Evolutionary conservation across 2,329 filamentous ascomycete species (phyloP), one percentile per base, ranked within the genome.

Genomic region (Tolypocladium tundrense): DNA sequence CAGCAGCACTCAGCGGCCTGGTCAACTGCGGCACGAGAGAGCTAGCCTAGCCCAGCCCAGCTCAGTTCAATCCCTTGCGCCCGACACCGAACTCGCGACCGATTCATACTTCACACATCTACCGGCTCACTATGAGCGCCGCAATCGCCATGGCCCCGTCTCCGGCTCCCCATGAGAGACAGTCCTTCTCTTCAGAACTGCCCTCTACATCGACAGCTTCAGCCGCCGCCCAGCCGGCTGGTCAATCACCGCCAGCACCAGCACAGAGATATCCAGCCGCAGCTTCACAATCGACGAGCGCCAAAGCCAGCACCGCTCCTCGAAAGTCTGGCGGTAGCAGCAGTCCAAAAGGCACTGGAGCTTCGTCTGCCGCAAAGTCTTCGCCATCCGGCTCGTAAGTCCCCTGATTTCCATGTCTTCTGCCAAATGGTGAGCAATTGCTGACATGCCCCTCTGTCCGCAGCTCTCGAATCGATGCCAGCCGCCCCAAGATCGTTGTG

Each of bases 401-500:
- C 53, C 58, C 58, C 54, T 50, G 61, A 51, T 53, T 56, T 14
- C 3, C 13, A n/a, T 40, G 7, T 10, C 10, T 50, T 35, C 27
- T 13, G 31, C 19, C 48, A 33, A 35, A 11, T n/a, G 19, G 16
- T 16, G 4, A 21, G 31, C 31, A 21, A 16, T 33, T 39, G 60
- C 59, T 60, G 53, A 55, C 54, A 39, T 53, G 45, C 54, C 60
- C 27, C 59, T 66, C 62, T 57, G 35, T 54, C 53, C 56, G 43
- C 53, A 56, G 57, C 39, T 54, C 42, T 13, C 54, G 53, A 33
- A 42, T 31, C 24, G 53, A 58, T 24, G 13, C 71, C 71, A 79
- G 75, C 52, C 72, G 74, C 35, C 89, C 90, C 45, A 92, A 90
- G 75, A 95, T 97, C 62, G 82, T 96, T 63, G 92, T 99, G 60